phyloP scores from a whole-genome alignment of 495 filamentous ascomycete species.

The Trichoderma erinaceum region DNA sequence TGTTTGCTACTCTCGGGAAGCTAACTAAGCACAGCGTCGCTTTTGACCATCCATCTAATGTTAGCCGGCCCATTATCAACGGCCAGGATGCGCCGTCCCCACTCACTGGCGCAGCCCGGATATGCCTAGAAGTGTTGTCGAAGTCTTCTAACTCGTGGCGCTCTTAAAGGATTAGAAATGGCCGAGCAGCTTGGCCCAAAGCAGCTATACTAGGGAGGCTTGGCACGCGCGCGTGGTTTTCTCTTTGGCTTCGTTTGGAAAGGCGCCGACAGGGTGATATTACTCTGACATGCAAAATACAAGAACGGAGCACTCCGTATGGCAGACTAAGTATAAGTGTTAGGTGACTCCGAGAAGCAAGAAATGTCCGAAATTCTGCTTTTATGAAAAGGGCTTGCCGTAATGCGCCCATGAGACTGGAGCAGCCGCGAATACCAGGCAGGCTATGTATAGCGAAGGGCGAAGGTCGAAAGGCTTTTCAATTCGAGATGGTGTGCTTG shows the following conservation, averaged over 20 bases:
- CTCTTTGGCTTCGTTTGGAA: background rate
- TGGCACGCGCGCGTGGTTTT: background rate
- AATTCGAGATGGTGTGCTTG: background rate
- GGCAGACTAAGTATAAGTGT: background rate
- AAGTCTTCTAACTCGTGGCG: slow-evolving; percentile 2
- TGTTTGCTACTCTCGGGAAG: background rate
- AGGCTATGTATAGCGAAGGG: background rate
- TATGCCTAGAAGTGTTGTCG: slow-evolving; percentile 9
- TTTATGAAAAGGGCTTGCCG: background rate
- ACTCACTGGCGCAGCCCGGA: background rate
- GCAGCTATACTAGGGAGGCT: background rate
- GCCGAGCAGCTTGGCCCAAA: slow-evolving; percentile 1
- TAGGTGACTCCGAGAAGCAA: background rate
- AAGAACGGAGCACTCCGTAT: background rate
- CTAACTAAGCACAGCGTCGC: background rate
- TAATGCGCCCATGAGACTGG: background rate
- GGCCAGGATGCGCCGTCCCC: background rate
- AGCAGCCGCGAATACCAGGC: background rate
- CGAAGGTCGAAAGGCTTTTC: background rate
- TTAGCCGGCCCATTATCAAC: background rate
- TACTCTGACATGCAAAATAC: background rate
- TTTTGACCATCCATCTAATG: background rate
- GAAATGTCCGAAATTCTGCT: background rate
- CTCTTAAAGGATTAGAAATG: background rate
- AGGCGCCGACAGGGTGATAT: background rate